phyloP scores from a whole-genome alignment of 441 rosid species.

The Populus hybrid region DNA sequence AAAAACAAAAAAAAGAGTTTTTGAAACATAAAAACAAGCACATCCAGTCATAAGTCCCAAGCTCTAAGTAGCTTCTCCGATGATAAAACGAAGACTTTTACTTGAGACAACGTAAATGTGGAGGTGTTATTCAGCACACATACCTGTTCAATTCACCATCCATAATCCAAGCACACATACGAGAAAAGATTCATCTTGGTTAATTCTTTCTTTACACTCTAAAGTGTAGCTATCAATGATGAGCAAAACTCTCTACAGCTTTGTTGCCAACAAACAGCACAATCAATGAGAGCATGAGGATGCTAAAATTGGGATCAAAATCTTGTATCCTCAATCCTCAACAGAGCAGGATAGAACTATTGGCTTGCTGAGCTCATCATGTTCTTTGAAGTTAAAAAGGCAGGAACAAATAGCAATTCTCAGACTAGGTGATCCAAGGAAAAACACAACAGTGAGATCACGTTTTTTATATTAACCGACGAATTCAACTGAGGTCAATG shows the following conservation, averaged over 20 bases:
- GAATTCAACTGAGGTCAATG: neutral
- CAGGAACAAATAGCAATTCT: neutral
- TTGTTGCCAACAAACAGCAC: neutral
- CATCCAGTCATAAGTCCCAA: too few relatives aligned
- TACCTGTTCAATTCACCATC: too few relatives aligned
- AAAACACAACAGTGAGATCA: neutral
- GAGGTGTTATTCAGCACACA: too few relatives aligned
- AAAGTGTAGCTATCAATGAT: neutral
- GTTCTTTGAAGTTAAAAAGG: too few relatives aligned
- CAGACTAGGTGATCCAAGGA: neutral
- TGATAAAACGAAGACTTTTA: too few relatives aligned
- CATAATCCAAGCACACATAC: too few relatives aligned
- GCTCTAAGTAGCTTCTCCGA: too few relatives aligned
- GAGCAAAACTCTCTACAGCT: neutral
- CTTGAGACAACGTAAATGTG: too few relatives aligned
- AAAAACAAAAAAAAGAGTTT: too few relatives aligned
- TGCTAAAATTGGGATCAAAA: neutral
- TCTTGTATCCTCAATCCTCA: neutral
- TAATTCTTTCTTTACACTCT: too few relatives aligned
- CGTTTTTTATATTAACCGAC: neutral
- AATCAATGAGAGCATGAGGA: neutral
- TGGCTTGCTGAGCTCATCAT: neutral
- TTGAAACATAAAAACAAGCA: too few relatives aligned
- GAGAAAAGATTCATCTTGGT: too few relatives aligned
- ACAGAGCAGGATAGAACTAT: neutral